Base-by-base conservation (phyloP, 371 early-diverging fungal species). In the Choanephora cucurbitarum region DNA sequence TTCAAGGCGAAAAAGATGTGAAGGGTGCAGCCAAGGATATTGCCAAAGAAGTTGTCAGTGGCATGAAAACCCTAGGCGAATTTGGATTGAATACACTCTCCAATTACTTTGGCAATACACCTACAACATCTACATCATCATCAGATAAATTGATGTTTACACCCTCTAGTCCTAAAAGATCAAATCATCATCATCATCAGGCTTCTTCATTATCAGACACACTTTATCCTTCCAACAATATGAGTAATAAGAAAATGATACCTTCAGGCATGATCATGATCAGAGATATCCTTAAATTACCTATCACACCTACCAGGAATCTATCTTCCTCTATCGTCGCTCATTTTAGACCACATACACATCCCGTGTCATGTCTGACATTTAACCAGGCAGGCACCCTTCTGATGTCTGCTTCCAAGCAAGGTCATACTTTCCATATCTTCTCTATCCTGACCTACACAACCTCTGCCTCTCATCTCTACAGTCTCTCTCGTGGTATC, bases 341-440 rank as follows among this genome's bases (percentile, higher is more conserved):
- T 11, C 91, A 90, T 58, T 91, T 90, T 72, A 79, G 85, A 58
- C 86, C 89, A 0, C 94, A 93, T 55, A 74, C 77, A 9, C 88
- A 91, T 61, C 84, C 88, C 1, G 75, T 91, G 11, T 76, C 86
- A 5, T 72, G 82, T 31, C 62, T 91, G 11, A 67, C 72, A 14
- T 89, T 91, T 43, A 88, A 87, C 48, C 74, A 77, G 13, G 79
- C 87, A 11, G 88, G 90, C 17, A 86, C 88, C 0, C 62, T 90
- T 5, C 64, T 91, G 1, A 70, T 90, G 49, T 90, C 94, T 5
- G 84, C 86, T 1, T 89, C 90, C 5, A 81, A 78, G 15, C 86
- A 87, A 55, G 94, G 89, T 6, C 88, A 86, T 46, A 87, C 84
- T 17, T 89, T 91, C 63, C 89, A 90, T 49, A 70, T 90, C 4